phyloP scores from a whole-genome alignment of 2,329 filamentous ascomycete species.

The Microsporum canis region DNA sequence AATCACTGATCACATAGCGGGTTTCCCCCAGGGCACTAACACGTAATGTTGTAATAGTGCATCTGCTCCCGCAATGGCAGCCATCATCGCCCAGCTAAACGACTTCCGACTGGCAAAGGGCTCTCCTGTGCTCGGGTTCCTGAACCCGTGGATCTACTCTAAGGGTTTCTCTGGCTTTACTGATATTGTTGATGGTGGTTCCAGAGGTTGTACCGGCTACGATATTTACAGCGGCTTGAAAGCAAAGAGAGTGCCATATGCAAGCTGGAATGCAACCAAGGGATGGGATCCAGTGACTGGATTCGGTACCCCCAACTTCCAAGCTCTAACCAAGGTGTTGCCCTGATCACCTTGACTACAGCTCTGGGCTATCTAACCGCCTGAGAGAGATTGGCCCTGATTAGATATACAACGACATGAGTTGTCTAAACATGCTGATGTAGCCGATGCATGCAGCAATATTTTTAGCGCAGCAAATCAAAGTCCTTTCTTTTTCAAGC shows the following conservation, averaged over 20 bases:
- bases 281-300: slow-evolving; percentile 44
- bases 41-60: slow-evolving; percentile 30
- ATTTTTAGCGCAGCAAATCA: neutral
- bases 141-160: slow-evolving; percentile 52
- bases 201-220: slow-evolving; percentile 34
- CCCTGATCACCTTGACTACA: slow-evolving; percentile 3
- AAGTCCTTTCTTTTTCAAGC: neutral
- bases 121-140: slow-evolving; percentile 44
- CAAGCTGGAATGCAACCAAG: slow-evolving; percentile 41
- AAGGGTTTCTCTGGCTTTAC: slow-evolving; percentile 35
- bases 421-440: neutral
- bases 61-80: slow-evolving; percentile 51
- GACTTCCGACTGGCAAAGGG: slow-evolving; percentile 48
- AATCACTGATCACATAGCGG: neutral
- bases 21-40: neutral
- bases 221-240: slow-evolving; percentile 11
- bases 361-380: too few species aligned
- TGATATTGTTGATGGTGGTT: slow-evolving; percentile 40
- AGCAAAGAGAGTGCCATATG: slow-evolving; percentile 29
- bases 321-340: slow-evolving; percentile 10
- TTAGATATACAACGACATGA: neutral
- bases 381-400: neutral
- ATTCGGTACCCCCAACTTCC: slow-evolving; percentile 26
- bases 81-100: slow-evolving; percentile 54
- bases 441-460: neutral